phyloP scores from a whole-genome alignment of 768 basidiomycete genomes.

The Agaricus blazei region DNA sequence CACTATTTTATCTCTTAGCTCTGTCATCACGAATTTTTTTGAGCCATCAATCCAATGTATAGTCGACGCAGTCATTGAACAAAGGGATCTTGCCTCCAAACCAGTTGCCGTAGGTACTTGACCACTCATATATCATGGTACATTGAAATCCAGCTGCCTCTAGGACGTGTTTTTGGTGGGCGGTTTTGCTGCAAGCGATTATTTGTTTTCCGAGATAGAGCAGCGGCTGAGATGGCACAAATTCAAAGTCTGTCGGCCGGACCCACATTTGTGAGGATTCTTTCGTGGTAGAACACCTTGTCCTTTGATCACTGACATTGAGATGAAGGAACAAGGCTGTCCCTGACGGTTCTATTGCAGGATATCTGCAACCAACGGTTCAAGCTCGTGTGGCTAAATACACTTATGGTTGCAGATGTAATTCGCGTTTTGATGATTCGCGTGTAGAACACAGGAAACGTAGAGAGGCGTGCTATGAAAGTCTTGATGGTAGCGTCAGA shows the following conservation, averaged over 20 bases:
- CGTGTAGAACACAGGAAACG: constrained; percentile 19
- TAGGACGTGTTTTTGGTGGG: constrained; percentile 21
- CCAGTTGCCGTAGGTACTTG: constrained; percentile 12
- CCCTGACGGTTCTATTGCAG: constrained; percentile 25
- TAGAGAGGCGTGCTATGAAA: not conserved
- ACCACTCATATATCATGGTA: not conserved
- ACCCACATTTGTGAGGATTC: constrained; percentile 13
- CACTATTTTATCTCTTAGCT: not conserved
- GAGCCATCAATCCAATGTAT: constrained; percentile 18
- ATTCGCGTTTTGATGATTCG: constrained; percentile 12
- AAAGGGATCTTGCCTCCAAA: constrained; percentile 9
- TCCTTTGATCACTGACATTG: not conserved
- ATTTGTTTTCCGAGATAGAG: constrained; percentile 15
- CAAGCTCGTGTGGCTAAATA: constrained; percentile 20
- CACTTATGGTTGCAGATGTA: constrained; percentile 20
- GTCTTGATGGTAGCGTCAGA: not conserved
- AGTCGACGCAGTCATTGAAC: constrained; percentile 13
- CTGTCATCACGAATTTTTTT: constrained; percentile 17
- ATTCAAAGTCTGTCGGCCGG: constrained; percentile 12
- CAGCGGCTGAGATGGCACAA: constrained; percentile 7
- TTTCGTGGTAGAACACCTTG: too few relatives aligned
- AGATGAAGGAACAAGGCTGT: constrained; percentile 25
- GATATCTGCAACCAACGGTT: constrained; percentile 23
- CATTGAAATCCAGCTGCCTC: not conserved
- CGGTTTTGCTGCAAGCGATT: constrained; percentile 20